phyloP scores from a whole-genome alignment of 2,329 filamentous ascomycete species.

The Blastomyces silverae region DNA sequence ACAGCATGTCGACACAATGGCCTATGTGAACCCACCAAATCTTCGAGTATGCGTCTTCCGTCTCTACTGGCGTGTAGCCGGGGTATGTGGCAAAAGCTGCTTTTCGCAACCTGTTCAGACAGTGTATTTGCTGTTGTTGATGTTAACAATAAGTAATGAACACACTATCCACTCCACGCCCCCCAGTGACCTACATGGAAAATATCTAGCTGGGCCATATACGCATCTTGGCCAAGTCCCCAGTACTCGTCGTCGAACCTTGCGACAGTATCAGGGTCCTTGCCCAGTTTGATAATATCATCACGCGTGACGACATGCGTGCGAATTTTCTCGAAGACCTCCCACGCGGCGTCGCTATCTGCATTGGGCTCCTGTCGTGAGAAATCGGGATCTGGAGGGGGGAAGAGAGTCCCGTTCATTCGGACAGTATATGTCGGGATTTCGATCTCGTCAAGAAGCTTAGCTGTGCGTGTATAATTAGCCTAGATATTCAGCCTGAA shows the following conservation, averaged over 20 bases:
- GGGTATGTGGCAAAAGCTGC: conserved; percentile 21
- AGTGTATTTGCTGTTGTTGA: conserved; percentile 27
- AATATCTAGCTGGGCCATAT: conserved; percentile 34
- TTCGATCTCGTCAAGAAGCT: conserved; percentile 19
- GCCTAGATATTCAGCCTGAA: not conserved
- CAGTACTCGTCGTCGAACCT: conserved; percentile 24
- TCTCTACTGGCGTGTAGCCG: conserved; percentile 19
- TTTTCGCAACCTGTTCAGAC: conserved; percentile 33
- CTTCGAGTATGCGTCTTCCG: conserved; percentile 8
- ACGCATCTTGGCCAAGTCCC: conserved; percentile 30
- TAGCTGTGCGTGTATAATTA: conserved; percentile 15
- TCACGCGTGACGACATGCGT: conserved; percentile 25
- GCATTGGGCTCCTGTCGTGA: conserved; percentile 29
- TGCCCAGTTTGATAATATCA: conserved; percentile 27
- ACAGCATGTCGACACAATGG: conserved; percentile 34
- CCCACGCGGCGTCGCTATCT: conserved; percentile 27
- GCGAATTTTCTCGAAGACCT: conserved; percentile 27
- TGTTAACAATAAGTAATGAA: not conserved
- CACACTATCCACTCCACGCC: not conserved
- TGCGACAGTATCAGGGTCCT: conserved; percentile 27
- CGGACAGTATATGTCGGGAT: conserved; percentile 15
- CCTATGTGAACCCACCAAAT: conserved; percentile 28
- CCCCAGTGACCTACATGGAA: conserved; percentile 30
- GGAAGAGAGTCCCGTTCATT: conserved; percentile 28
- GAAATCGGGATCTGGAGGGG: conserved; percentile 23